Conservation (phyloP, 2,329 filamentous ascomycete species). For the Chaetomium globosum region DNA sequence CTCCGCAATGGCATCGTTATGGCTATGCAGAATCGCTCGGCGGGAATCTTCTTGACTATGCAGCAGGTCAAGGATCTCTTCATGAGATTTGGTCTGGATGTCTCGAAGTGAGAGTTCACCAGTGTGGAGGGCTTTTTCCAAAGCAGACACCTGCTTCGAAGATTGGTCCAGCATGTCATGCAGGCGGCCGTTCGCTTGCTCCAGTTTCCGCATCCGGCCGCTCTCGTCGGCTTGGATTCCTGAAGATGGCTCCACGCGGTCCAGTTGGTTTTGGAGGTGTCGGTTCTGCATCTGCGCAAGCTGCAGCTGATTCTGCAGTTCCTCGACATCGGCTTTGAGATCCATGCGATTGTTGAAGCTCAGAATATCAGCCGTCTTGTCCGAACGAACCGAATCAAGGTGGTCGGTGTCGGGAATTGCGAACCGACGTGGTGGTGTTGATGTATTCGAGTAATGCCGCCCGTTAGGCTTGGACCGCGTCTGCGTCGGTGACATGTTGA, state of each 20-base stretch:
- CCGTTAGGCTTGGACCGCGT: slow-evolving; percentile 57
- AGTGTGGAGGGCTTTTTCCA: slow-evolving; percentile 83
- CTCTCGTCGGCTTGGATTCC: slow-evolving; percentile 71
- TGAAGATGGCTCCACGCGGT: slow-evolving; percentile 64
- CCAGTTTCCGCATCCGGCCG: slow-evolving; percentile 83
- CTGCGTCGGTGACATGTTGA: slow-evolving; percentile 73
- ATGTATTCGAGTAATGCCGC: slow-evolving; percentile 69
- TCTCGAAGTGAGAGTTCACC: slow-evolving; percentile 88
- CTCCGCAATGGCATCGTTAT: slow-evolving; percentile 83
- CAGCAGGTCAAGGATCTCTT: slow-evolving; percentile 89
- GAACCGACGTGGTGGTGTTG: slow-evolving; percentile 75
- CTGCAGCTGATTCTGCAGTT: slow-evolving; percentile 91
- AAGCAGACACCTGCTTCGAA: slow-evolving; percentile 81
- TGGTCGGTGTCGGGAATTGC: slow-evolving; percentile 57
- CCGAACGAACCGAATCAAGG: slow-evolving; percentile 76
- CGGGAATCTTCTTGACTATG: slow-evolving; percentile 91
- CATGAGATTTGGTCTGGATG: slow-evolving; percentile 88
- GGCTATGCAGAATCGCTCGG: slow-evolving; percentile 75
- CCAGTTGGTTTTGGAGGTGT: slow-evolving; percentile 85
- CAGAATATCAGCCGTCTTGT: slow-evolving; percentile 80
- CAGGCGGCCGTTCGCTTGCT: slow-evolving; percentile 85
- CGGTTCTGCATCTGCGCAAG: slow-evolving; percentile 94
- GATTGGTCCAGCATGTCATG: slow-evolving; percentile 96
- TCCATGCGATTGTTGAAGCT: slow-evolving; percentile 89
- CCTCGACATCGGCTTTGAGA: slow-evolving; percentile 83